Evolutionary conservation across 371 early-diverging fungal species (phyloP).

Genomic region (Dipsacomyces acuminosporus): DNA sequence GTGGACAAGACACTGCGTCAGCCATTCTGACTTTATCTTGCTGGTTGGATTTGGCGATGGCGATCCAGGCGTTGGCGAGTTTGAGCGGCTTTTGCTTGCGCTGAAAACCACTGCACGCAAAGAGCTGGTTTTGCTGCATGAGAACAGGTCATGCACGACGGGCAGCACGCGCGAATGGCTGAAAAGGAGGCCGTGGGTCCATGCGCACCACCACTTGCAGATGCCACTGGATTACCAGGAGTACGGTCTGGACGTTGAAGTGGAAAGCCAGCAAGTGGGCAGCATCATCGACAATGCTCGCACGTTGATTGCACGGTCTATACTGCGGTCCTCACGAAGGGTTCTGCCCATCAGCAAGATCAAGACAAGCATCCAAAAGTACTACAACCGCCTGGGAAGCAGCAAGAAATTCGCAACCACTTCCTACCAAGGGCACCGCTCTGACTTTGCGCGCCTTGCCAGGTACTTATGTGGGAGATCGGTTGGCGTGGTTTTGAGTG

Average conservation of each 20-base stretch:
- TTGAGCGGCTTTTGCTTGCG: conserved; percentile 82
- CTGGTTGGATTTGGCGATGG: conserved; percentile 88
- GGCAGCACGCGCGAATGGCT: conserved; percentile 90
- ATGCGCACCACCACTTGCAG: conserved; percentile 93
- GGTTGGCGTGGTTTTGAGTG: conserved; percentile 98
- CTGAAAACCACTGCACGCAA: conserved; percentile 96
- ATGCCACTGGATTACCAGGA: conserved; percentile 61
- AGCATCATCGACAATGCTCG: conserved; percentile 10
- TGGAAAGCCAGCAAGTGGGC: conserved; percentile 1
- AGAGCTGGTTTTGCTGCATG: conserved; percentile 87
- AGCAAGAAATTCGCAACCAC: conserved; percentile 26
- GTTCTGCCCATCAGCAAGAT: conserved; percentile 52
- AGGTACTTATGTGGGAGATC: conserved; percentile 90
- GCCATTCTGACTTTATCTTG: conserved; percentile 95
- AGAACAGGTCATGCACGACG: conserved; percentile 64
- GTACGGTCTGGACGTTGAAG: conserved; percentile 5
- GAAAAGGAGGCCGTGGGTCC: conserved; percentile 89
- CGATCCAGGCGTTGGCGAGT: conserved; percentile 85
- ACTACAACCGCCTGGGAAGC: conserved; percentile 49
- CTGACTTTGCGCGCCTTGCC: conserved; percentile 83
- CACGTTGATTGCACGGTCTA: conserved; percentile 10
- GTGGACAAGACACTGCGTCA: conserved; percentile 95
- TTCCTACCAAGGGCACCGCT: conserved; percentile 49
- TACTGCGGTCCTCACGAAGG: conserved; percentile 15
- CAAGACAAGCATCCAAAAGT: conserved; percentile 64